Base-by-base conservation (phyloP, 306 rosid species). In the Lotus japonicus region DNA sequence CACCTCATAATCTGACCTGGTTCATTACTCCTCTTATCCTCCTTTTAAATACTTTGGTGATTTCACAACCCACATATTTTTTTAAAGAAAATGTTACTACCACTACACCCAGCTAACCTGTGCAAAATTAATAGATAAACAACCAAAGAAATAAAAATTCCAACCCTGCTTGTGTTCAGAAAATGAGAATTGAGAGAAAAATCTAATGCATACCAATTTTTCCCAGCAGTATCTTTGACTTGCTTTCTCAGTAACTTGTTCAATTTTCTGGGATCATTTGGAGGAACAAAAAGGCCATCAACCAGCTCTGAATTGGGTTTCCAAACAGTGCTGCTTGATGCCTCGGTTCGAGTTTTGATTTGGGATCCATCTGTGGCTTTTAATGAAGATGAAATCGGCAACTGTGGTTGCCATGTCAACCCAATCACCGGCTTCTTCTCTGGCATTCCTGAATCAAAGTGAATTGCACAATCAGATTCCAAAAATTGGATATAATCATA, bases 231-330 rank as follows among this genome's bases (percentile, higher is more conserved):
- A 72, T 91, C 94, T 54, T 87, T 85, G 55, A 73, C 80, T 71
- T 88, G 89, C 80, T 86, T 86, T 74, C 60, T 83, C 4, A 68
- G 74, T 48, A 86, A 65, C 79, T 80, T 88, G 71, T 85, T 85
- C 3, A 87, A 21, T 73, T 81, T 86, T 78, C 62, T 80, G 8
- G 88, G 89, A 78, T 88, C 70, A 14, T 64, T 88, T 0, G 96
- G 89, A 0, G 89, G 94, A 73, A 91, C 87, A 5, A 84, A 86
- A 42, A 91, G 89, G 14, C 96, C 96, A 67, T 86, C 89, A 44
- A 91, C 85, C 50, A 91, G 94, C 84, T 88, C 83, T 0, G 83
- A 14, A 35, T 61, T 79, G 23, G 85, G 75, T 82, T 81, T 88
- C 91, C 89, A 86, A 66, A 82, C 77, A 13, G 48, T 49, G 57